Evolutionary conservation across 208 protist species (phyloP).

Genomic region (Endotrypanum monterogeii): DNA sequence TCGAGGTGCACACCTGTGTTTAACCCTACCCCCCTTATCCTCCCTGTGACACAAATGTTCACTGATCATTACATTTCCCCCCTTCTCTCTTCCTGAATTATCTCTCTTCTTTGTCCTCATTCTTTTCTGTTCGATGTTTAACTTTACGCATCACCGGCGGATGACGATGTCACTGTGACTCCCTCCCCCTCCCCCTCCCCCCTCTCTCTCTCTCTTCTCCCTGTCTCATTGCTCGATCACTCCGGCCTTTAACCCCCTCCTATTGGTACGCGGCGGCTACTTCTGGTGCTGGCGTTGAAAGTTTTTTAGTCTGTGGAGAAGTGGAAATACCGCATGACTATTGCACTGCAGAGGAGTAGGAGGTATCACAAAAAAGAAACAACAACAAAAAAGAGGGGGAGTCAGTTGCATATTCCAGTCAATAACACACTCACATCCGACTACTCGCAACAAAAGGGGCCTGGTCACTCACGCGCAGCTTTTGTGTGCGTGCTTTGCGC

Average conservation of each 20-base stretch:
- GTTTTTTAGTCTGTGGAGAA: not conserved
- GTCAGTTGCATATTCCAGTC: too few species aligned
- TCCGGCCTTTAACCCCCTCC: not conserved
- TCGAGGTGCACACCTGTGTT: too few species aligned
- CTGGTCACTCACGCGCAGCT: not conserved
- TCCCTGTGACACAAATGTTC: too few species aligned
- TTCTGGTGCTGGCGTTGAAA: not conserved
- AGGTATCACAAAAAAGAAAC: not conserved
- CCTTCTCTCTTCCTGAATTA: not conserved
- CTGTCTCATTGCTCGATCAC: too few species aligned
- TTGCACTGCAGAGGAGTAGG: not conserved
- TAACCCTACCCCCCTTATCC: too few species aligned
- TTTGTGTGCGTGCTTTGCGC: not conserved
- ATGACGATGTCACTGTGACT: not conserved
- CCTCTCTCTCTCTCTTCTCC: too few species aligned
- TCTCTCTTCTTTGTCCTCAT: not conserved
- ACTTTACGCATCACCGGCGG: not conserved
- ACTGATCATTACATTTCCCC: too few species aligned
- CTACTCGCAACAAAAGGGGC: not conserved
- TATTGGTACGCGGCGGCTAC: not conserved
- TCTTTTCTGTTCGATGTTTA: too few species aligned
- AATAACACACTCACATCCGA: not conserved
- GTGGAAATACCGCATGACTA: not conserved
- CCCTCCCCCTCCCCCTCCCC: not conserved
- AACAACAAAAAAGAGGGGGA: not conserved